Percentiles rank a stretch among this genome's conserved stretches.
These are phyloP conservation scores for Gossypium raimondii DNA, from an alignment of 345 rosid species.

Conservation along the genomic window DNA sequence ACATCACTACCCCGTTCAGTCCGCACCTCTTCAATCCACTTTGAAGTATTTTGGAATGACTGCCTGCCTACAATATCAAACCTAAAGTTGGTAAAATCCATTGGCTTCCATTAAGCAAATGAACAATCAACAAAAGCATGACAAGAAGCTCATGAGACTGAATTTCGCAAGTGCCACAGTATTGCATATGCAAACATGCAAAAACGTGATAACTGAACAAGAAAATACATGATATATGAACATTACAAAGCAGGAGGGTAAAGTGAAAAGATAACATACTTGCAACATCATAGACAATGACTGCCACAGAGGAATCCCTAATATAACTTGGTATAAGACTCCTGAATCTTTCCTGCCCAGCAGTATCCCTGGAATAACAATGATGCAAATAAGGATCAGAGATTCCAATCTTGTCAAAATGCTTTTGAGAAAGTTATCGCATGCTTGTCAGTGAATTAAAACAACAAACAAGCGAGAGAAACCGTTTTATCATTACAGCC, in stretches of 20 bases:
- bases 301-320: constrained; percentile 85
- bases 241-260: neutral
- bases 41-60: constrained; percentile 71
- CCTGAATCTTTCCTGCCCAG: constrained; percentile 86
- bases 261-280: constrained; percentile 39
- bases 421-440: neutral
- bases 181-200: constrained; percentile 1
- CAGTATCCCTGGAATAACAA: constrained; percentile 63
- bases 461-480: neutral
- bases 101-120: neutral
- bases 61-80: constrained; percentile 57
- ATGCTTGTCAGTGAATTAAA: neutral
- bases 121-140: neutral
- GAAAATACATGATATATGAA: neutral
- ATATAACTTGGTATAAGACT: constrained; percentile 87
- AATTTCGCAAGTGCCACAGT: neutral
- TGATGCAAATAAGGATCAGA: neutral
- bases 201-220: neutral
- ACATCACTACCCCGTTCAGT: constrained; percentile 88
- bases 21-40: constrained; percentile 89
- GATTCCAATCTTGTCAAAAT: neutral
- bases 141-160: neutral
- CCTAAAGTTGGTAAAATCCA: constrained; percentile 7
- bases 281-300: constrained; percentile 83
- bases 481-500: neutral